Evolutionary conservation across 2,329 filamentous ascomycete genomes (phyloP), one percentile per base, ranked within the genome.

Genomic region (Furcasterigmium furcatum): DNA sequence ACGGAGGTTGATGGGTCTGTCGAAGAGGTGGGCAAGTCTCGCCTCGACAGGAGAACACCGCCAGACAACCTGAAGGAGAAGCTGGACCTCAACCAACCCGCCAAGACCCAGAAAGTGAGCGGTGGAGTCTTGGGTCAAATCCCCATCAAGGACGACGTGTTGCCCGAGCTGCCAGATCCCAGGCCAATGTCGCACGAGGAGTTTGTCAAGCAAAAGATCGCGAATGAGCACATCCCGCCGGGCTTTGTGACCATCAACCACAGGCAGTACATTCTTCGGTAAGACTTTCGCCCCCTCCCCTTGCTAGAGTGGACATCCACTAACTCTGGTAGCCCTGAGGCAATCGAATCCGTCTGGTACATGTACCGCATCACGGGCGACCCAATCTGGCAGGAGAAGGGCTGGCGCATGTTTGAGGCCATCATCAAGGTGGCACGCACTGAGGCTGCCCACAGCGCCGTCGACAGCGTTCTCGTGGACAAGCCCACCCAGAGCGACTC

Each of bases 361-460:
- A 85, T 95, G 73, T 94, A 95, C 69, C 87, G 91, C 59, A 89
- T 95, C 65, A 95, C 89, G 0, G 91, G 89, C 40, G 86, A 94
- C 52, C 67, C 75, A 2, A 64, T 67, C 5, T 90, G 88, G 76
- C 85, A 86, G 61, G 88, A 95, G 22, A 85, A 86, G 53, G 91
- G 88, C 14, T 96, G 91, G 91, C 72, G 74, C 41, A 95, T 96
- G 88, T 96, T 90, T 61, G 69, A 82, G 51, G 74, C 85, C 18
- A 82, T 94, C 42, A 73, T 86, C 46, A 75, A 75, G 27, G 74
- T 81, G 25, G 91, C 88, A 3, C 70, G 73, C 30, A 85, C 87
- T 0, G 68, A 80, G 12, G 75, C 77, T 41, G 89, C 83, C 9
- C 82, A 90, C 66, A 84, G 81, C 10, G 88, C 87, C 30, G 80